Percentiles rank a stretch among this genome's conserved stretches.
phyloP scores from a whole-genome alignment of 2,329 filamentous ascomycete species.

The Fusarium tanahbumbuense region DNA sequence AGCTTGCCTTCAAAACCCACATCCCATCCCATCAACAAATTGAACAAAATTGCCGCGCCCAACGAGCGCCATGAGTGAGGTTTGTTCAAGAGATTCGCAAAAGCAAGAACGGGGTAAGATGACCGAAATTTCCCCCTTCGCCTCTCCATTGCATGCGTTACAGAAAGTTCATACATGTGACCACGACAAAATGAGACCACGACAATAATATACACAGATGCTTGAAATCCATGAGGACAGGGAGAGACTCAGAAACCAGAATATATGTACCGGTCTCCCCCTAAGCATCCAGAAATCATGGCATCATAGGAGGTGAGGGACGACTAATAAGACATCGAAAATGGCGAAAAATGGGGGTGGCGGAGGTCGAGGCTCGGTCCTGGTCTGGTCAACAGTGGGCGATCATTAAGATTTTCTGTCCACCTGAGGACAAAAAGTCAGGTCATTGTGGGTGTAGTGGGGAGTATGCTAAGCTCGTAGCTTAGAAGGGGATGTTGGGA shows the following conservation, averaged over 20 bases:
- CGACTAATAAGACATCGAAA: constrained; percentile 49
- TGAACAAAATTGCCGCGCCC: constrained; percentile 24
- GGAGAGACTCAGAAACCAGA: constrained; percentile 14
- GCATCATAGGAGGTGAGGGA: constrained; percentile 42
- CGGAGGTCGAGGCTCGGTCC: constrained; percentile 36
- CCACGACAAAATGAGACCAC: constrained; percentile 31
- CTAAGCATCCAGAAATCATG: constrained; percentile 7
- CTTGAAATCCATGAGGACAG: constrained; percentile 9
- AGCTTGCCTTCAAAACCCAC: constrained; percentile 29
- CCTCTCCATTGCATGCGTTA: constrained; percentile 28
- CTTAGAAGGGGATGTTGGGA: constrained; percentile 75
- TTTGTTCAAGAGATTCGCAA: constrained; percentile 27
- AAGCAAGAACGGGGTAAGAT: constrained; percentile 24
- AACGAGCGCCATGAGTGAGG: constrained; percentile 27
- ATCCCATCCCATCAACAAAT: constrained; percentile 41
- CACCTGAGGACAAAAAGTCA: constrained; percentile 35
- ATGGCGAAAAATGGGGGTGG: constrained; percentile 27
- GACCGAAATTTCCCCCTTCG: constrained; percentile 18
- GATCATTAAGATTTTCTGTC: constrained; percentile 47
- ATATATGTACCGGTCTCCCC: constrained; percentile 22
- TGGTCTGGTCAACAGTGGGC: constrained; percentile 41
- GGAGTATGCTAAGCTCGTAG: constrained; percentile 19
- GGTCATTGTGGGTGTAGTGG: constrained; percentile 35
- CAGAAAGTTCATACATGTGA: constrained; percentile 33
- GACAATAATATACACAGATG: constrained; percentile 48